These are phyloP conservation scores for Adansonia gregorii DNA, from an alignment of 441 rosid species.

Conservation along the genomic window DNA sequence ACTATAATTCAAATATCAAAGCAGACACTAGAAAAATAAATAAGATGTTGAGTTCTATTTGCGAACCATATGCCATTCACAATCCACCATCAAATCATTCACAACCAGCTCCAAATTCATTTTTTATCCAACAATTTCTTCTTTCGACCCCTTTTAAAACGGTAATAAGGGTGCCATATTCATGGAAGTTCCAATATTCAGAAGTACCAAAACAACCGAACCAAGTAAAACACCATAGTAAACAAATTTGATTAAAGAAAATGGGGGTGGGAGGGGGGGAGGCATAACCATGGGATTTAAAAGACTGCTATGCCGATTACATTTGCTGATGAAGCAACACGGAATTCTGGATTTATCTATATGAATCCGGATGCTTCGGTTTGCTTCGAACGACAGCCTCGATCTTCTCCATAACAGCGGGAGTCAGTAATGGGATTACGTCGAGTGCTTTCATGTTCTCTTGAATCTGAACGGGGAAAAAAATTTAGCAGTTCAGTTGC, in stretches of 20 bases:
- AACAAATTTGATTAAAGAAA: too few species aligned
- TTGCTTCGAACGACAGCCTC: slow-evolving; percentile 79
- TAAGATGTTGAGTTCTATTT: background rate
- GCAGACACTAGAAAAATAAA: background rate
- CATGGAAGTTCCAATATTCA: background rate
- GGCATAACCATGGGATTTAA: slow-evolving; percentile 3
- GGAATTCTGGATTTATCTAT: slow-evolving; percentile 45
- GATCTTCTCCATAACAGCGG: slow-evolving; percentile 81
- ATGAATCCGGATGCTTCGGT: slow-evolving; percentile 89
- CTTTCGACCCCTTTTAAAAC: background rate
- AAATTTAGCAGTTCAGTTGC: background rate
- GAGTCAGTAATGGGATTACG: slow-evolving; percentile 79
- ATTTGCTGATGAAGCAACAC: background rate
- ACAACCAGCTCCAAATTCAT: background rate
- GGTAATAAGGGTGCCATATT: background rate
- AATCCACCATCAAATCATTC: background rate
- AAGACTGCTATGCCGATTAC: background rate
- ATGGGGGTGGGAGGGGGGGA: too few species aligned
- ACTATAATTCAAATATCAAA: background rate
- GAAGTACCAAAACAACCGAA: background rate
- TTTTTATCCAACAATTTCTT: background rate
- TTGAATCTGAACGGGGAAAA: slow-evolving; percentile 58
- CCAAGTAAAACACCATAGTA: background rate
- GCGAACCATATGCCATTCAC: background rate
- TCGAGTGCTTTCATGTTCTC: slow-evolving; percentile 97